phyloP scores from a whole-genome alignment of 2,329 filamentous ascomycete species.

The Emergomyces africanus region DNA sequence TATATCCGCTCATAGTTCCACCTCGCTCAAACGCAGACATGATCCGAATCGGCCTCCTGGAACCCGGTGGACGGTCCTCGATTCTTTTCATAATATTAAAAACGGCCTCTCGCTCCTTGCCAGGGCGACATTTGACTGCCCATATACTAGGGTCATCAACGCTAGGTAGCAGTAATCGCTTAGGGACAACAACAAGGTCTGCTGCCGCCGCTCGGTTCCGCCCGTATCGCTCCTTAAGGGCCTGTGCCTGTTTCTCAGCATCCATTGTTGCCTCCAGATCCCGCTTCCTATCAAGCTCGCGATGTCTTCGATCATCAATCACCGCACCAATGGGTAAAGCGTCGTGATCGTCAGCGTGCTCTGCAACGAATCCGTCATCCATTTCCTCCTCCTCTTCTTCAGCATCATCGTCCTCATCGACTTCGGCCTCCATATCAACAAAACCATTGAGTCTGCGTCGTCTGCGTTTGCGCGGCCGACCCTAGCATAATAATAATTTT shows the following conservation, averaged over 20 bases:
- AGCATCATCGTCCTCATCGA: conserved; percentile 85
- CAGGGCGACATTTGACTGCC: conserved; percentile 84
- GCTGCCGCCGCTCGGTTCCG: conserved; percentile 54
- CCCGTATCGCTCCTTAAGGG: conserved; percentile 77
- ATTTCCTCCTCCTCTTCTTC: conserved; percentile 80
- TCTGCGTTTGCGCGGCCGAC: conserved; percentile 65
- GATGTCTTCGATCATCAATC: conserved; percentile 81
- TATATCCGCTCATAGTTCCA: conserved; percentile 78
- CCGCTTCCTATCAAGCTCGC: conserved; percentile 84
- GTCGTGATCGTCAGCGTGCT: conserved; percentile 80
- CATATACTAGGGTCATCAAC: conserved; percentile 95
- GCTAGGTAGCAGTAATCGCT: conserved; percentile 75
- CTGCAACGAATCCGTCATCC: conserved; percentile 72
- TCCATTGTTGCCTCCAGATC: conserved; percentile 81
- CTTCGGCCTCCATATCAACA: conserved; percentile 96
- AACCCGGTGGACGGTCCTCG: conserved; percentile 58
- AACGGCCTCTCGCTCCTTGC: conserved; percentile 87
- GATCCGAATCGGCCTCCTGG: conserved; percentile 70
- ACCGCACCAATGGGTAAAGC: conserved; percentile 61
- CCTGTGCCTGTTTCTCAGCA: conserved; percentile 82
- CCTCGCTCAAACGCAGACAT: conserved; percentile 87
- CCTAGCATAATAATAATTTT: conserved; percentile 30
- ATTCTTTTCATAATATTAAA: conserved; percentile 80
- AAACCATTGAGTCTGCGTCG: conserved; percentile 69
- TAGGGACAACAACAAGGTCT: conserved; percentile 68